A percentile compares a stretch with the other conserved stretches of the same genome.
These are phyloP conservation scores for Withania somnifera DNA, from an alignment of 305 asterid species.

Conservation along the genomic window DNA sequence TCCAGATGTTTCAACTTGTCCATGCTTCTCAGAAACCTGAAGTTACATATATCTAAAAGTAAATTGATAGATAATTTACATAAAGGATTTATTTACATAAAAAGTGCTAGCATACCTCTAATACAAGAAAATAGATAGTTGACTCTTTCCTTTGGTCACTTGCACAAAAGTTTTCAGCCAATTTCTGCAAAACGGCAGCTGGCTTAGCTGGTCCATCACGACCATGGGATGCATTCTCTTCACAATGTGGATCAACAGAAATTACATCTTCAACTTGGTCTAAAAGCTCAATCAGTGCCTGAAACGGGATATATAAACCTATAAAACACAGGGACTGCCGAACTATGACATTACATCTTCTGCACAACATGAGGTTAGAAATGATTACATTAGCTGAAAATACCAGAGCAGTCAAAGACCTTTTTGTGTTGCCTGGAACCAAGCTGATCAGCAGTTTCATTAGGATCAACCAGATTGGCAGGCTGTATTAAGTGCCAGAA, in stretches of 20 bases:
- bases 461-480: conserved; percentile 24
- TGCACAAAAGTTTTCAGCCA: conserved; percentile 19
- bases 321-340: background rate
- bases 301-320: conserved; percentile 4
- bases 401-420: conserved; percentile 27
- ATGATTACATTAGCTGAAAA: conserved; percentile 1
- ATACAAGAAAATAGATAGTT: conserved; percentile 53
- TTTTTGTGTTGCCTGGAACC: conserved; percentile 76
- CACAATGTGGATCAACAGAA: conserved; percentile 42
- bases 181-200: conserved; percentile 23
- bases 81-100: conserved; percentile 5
- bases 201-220: conserved; percentile 27
- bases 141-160: conserved; percentile 20
- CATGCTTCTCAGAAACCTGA: conserved; percentile 73
- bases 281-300: conserved; percentile 88
- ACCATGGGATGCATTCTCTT: conserved; percentile 26
- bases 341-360: background rate
- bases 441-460: conserved; percentile 33
- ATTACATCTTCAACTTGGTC: conserved; percentile 95
- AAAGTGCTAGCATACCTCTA: conserved; percentile 52
- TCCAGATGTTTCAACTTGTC: conserved; percentile 33
- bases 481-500: conserved; percentile 36
- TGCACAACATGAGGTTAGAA: background rate
- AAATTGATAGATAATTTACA: conserved; percentile 4
- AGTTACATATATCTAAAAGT: conserved; percentile 7